Evolutionary conservation across 176 grass and related monocot species (phyloP).

Genomic region (Eragrostis curvula): DNA sequence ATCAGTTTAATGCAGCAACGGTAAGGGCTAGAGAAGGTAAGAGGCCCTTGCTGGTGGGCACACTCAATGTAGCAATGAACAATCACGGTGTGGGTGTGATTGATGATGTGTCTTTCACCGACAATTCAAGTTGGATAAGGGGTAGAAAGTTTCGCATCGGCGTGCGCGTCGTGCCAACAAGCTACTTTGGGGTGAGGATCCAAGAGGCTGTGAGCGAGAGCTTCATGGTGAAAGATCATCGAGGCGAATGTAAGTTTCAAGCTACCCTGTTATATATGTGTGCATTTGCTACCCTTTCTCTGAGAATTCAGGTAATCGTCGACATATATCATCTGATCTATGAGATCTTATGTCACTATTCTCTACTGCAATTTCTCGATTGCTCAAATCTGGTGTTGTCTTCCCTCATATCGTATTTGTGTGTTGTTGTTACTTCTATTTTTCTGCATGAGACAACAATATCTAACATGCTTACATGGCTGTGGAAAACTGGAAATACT

Average conservation of each 20-base stretch:
- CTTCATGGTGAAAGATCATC: constrained; percentile 82
- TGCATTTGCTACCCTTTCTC: background rate
- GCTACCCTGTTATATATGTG: background rate
- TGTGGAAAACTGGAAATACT: no score
- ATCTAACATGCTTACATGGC: background rate
- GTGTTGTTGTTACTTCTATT: background rate
- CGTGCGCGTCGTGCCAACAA: constrained; percentile 24
- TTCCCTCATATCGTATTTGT: background rate
- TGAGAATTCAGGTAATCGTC: background rate
- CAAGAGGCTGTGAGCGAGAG: constrained; percentile 64
- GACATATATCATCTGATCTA: background rate
- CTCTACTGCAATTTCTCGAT: background rate
- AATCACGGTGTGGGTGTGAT: constrained; percentile 40
- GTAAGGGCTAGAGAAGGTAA: constrained; percentile 54
- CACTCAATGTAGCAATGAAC: constrained; percentile 33
- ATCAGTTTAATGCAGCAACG: constrained; percentile 50
- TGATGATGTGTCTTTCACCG: constrained; percentile 61
- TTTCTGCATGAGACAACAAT: background rate
- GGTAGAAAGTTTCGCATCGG: constrained; percentile 63
- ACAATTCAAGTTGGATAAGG: constrained; percentile 84
- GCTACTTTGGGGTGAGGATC: constrained; percentile 33
- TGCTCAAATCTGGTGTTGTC: background rate
- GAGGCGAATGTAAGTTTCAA: constrained; percentile 63
- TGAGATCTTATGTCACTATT: background rate
- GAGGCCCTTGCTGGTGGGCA: constrained; percentile 61